Percentiles rank a stretch among this genome's conserved stretches.
Evolutionary conservation across 345 rosid genomes (phyloP).

Genomic region (Aegle marmelos): DNA sequence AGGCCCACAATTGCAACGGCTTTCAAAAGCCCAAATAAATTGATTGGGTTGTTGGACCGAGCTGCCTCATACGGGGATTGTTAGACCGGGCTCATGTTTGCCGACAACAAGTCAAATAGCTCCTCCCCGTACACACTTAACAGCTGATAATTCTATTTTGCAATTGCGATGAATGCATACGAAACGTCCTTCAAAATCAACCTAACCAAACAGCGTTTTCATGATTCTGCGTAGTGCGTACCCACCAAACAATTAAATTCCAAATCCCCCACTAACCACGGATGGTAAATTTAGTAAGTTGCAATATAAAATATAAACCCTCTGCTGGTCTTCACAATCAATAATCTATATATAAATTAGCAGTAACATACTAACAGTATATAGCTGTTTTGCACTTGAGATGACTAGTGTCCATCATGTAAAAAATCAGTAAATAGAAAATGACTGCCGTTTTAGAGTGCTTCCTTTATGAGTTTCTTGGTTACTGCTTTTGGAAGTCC

Average conservation of each 20-base stretch:
- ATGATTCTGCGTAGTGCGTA: neutral
- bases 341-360: neutral
- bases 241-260: neutral
- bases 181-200: neutral
- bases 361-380: neutral
- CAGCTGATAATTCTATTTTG: too few relatives aligned
- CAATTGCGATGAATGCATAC: neutral
- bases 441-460: constrained; percentile 23
- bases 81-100: too few relatives aligned
- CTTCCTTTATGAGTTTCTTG: constrained; percentile 60
- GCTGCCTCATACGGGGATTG: neutral
- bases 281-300: neutral
- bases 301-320: neutral
- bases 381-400: neutral
- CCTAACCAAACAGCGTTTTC: neutral
- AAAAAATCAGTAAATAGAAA: neutral
- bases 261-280: neutral
- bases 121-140: too few relatives aligned
- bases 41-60: neutral
- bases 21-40: neutral
- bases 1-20: neutral
- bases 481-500: constrained; percentile 79
- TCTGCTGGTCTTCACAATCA: neutral
- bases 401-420: neutral
- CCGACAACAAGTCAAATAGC: too few relatives aligned